Conservation (phyloP, 495 filamentous ascomycete species). For the Xylaria curta region DNA sequence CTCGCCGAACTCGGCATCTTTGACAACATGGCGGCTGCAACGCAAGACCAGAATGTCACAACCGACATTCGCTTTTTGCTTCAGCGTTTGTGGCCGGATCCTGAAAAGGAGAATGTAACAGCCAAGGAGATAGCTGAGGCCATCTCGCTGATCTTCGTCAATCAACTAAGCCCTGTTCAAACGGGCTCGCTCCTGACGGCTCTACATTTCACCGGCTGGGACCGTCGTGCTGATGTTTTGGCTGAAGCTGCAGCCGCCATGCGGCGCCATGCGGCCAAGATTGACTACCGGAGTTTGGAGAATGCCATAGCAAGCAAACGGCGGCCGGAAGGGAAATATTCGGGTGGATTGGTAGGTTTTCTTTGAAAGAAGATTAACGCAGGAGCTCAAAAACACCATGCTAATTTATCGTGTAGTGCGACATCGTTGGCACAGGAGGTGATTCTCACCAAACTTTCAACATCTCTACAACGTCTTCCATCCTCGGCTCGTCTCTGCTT, state of each 20-base stretch:
- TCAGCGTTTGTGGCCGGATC: conserved; percentile 74
- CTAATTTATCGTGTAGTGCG: conserved; percentile 64
- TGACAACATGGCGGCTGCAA: neutral
- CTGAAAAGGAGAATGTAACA: conserved; percentile 71
- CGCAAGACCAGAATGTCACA: conserved; percentile 32
- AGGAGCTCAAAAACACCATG: neutral
- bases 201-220: conserved; percentile 84
- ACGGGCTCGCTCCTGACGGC: conserved; percentile 84
- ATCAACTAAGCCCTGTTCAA: conserved; percentile 82
- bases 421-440: conserved; percentile 97
- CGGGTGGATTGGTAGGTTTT: conserved; percentile 66
- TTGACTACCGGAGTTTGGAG: conserved; percentile 45
- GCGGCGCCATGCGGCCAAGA: conserved; percentile 63
- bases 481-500: conserved; percentile 83
- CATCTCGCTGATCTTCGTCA: conserved; percentile 86
- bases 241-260: conserved; percentile 72
- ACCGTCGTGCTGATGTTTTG: conserved; percentile 79
- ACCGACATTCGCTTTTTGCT: conserved; percentile 83
- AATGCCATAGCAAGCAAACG: conserved; percentile 59
- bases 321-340: conserved; percentile 71
- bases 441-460: conserved; percentile 98
- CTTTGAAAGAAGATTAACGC: neutral
- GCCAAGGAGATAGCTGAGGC: conserved; percentile 86
- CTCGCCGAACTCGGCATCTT: conserved; percentile 16
- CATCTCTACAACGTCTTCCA: conserved; percentile 91